phyloP scores from a whole-genome alignment of 192 early-diverging fungal genomes.

The Pilaira anomala region DNA sequence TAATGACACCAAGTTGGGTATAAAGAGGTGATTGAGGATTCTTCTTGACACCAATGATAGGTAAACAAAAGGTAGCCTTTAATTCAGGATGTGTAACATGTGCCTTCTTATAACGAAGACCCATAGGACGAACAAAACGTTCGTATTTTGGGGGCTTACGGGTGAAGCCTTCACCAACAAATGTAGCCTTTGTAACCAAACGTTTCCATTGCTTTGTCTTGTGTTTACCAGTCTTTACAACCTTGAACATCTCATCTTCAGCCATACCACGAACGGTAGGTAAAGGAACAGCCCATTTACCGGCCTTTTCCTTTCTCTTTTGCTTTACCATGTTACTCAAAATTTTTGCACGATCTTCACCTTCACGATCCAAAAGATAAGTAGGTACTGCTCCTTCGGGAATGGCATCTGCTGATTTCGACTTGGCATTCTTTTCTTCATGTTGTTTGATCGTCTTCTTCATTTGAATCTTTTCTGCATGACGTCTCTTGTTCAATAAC shows the following conservation, averaged over 20 bases:
- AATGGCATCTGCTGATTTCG: slow-evolving; percentile 87
- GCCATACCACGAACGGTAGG: slow-evolving; percentile 98
- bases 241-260: slow-evolving; percentile 99
- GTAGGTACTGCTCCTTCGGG: slow-evolving; percentile 96
- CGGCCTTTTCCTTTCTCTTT: slow-evolving; percentile 99
- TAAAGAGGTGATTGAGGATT: slow-evolving; percentile 95
- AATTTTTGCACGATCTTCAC: slow-evolving; percentile 94
- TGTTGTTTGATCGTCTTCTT: slow-evolving; percentile 99
- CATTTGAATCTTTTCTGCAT: slow-evolving; percentile 99
- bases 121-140: slow-evolving; percentile 97
- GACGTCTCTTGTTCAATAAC: slow-evolving; percentile 97
- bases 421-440: slow-evolving; percentile 94
- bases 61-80: slow-evolving; percentile 93
- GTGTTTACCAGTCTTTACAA: slow-evolving; percentile 89
- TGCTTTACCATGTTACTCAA: slow-evolving; percentile 99
- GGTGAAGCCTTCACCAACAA: slow-evolving; percentile 99
- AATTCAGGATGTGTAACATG: slow-evolving; percentile 99
- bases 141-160: slow-evolving; percentile 99
- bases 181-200: slow-evolving; percentile 97
- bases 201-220: slow-evolving; percentile 97
- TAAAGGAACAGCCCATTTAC: slow-evolving; percentile 95
- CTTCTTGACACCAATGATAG: slow-evolving; percentile 98
- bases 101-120: slow-evolving; percentile 96
- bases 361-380: slow-evolving; percentile 97
- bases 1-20: slow-evolving; percentile 95